Percentiles rank a stretch among this genome's conserved stretches.
Conservation (phyloP, 1,139 yeast genomes). For the Petasospora fabianii region DNA sequence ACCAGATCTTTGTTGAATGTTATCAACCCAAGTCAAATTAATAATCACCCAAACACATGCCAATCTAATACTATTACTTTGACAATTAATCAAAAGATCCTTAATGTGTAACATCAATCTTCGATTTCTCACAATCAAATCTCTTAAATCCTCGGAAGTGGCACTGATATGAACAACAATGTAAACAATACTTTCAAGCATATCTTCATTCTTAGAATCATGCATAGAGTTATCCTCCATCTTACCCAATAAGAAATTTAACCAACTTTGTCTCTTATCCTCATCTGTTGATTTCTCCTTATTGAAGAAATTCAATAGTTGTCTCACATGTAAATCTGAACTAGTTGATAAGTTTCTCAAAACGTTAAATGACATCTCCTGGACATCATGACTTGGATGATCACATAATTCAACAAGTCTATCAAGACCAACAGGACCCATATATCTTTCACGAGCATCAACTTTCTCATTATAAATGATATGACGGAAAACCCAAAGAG, state of each 20-base stretch:
- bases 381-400: constrained; percentile 45
- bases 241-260: constrained; percentile 31
- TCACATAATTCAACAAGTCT: constrained; percentile 46
- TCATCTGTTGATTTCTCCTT: constrained; percentile 7
- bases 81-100: constrained; percentile 33
- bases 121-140: constrained; percentile 40
- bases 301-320: constrained; percentile 36
- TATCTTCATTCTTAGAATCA: constrained; percentile 31
- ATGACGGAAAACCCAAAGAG: constrained; percentile 57
- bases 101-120: constrained; percentile 38
- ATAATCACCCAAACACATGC: constrained; percentile 59
- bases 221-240: constrained; percentile 20
- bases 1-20: constrained; percentile 20
- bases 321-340: constrained; percentile 48
- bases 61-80: constrained; percentile 40
- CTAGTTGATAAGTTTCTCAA: constrained; percentile 71
- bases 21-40: constrained; percentile 52
- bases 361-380: constrained; percentile 68
- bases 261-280: constrained; percentile 22
- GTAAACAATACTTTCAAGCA: constrained; percentile 46
- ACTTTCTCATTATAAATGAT: constrained; percentile 40
- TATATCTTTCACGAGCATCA: constrained; percentile 27
- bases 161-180: constrained; percentile 58
- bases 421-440: constrained; percentile 48
- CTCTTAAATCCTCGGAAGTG: constrained; percentile 45